Conservation (phyloP, 1,139 yeast species). For the Debaryomycetaceae sp. region DNA sequence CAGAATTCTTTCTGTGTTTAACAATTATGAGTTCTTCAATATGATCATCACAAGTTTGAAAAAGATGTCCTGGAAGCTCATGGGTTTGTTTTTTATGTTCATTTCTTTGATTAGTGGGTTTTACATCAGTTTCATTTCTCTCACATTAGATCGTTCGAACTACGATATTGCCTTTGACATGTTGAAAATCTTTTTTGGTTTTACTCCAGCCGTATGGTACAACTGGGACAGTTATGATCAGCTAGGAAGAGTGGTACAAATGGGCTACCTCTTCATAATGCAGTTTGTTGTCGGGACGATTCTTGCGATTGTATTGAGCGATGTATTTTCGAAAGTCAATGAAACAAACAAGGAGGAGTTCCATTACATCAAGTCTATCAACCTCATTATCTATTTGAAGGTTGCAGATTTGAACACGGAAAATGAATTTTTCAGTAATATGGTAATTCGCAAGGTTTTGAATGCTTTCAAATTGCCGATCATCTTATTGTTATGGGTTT, state of each 20-base stretch:
- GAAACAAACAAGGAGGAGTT: constrained; percentile 40
- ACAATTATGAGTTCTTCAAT: constrained; percentile 53
- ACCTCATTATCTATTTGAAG: constrained; percentile 33
- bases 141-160: constrained; percentile 45
- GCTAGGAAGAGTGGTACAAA: constrained; percentile 47
- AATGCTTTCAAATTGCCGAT: constrained; percentile 33
- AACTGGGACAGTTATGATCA: constrained; percentile 52
- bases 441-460: constrained; percentile 10
- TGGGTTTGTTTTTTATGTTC: constrained; percentile 51
- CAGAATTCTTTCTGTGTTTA: constrained; percentile 50
- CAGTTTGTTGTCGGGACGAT: constrained; percentile 59
- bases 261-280: constrained; percentile 53
- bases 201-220: constrained; percentile 64
- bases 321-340: constrained; percentile 38
- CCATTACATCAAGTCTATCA: constrained; percentile 38
- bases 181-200: constrained; percentile 57
- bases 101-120: constrained; percentile 55
- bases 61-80: constrained; percentile 52
- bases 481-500: constrained; percentile 27
- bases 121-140: constrained; percentile 53
- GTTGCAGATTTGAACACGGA: constrained; percentile 15
- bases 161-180: constrained; percentile 52
- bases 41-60: constrained; percentile 50
- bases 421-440: constrained; percentile 3
- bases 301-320: constrained; percentile 54